Base-by-base conservation (phyloP, 345 rosid genomes). In the Bruguiera sexangula region DNA sequence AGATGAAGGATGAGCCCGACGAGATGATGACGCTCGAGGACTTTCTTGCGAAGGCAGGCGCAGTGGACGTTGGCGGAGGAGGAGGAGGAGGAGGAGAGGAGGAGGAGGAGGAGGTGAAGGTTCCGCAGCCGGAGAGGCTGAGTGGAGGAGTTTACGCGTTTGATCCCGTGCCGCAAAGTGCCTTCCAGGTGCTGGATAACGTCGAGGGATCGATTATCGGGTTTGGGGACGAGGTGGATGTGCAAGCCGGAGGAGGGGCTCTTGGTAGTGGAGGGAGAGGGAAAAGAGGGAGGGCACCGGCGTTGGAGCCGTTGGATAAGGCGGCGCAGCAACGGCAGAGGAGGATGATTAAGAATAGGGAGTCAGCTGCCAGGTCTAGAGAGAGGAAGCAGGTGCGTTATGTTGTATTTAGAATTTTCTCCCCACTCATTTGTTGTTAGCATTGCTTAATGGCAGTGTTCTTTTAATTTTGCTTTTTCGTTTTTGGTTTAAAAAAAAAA, bases 261-360 rank as follows among this genome's bases (percentile, higher is more conserved):
- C 6, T 43, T 5, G 30, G 56, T 15, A 63, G 57, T 36, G 81
- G 79, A 13, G 86, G 86, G n/a, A 82, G 87, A 69, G 91, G 88
- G 77, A 89, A 87, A 85, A 89, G 97, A 79, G 87, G 86, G 76
- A 81, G 85, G 82, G 71, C 81, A 31, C 27, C 59, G 29, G 71
- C 81, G 69, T 71, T 88, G 84, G 96, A 92, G 73, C 89, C 89
- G 1, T 51, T 90, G 80, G 99, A 95, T 68, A 92, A 84, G 82
- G 96, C 89, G 0, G 89, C 93, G 7, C 94, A 89, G 77, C 98
- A 95, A 75, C 86, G 99, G 71, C 99, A 95, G 73, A 83, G 82
- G 80, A 86, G 99, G 86, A 95, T 92, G 99, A 95, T 95, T 34
- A 95, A 95, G 94, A 95, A 95, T 63, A 79, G 99, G 63, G 99